Evolutionary conservation across 768 basidiomycete genomes (phyloP).

Genomic region (Leccinum imitatum): DNA sequence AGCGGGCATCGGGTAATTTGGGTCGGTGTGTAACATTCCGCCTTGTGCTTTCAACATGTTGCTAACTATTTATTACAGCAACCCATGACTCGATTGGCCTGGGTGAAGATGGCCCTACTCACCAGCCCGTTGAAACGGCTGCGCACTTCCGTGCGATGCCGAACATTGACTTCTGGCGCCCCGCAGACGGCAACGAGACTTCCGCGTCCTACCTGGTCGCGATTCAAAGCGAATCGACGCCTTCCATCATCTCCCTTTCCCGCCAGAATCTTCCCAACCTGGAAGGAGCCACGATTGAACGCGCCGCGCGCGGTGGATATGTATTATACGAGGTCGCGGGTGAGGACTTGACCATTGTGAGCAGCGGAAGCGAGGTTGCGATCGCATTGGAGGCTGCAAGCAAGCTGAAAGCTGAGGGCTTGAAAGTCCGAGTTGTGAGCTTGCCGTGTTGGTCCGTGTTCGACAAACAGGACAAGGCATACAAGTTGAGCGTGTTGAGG

Average conservation of each 20-base stretch:
- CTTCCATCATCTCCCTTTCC: conserved; percentile 80
- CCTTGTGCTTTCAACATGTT: not conserved
- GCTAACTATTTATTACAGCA: conserved; percentile 41
- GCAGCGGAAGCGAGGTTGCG: conserved; percentile 84
- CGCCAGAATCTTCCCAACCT: conserved; percentile 94
- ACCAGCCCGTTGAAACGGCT: conserved; percentile 91
- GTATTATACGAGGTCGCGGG: conserved; percentile 74
- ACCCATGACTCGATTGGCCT: conserved; percentile 95
- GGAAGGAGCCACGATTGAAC: conserved; percentile 82
- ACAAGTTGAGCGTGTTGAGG: conserved; percentile 81
- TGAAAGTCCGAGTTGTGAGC: conserved; percentile 82
- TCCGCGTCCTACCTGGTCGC: conserved; percentile 87
- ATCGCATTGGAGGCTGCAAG: conserved; percentile 87
- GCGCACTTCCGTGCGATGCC: conserved; percentile 86
- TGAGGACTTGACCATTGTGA: conserved; percentile 88
- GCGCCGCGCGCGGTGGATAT: conserved; percentile 83
- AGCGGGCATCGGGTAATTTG: conserved; percentile 90
- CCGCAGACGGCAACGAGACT: conserved; percentile 96
- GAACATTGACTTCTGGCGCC: conserved; percentile 91
- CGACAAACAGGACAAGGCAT: conserved; percentile 76
- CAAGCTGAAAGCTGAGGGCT: conserved; percentile 71
- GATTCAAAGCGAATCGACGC: conserved; percentile 70
- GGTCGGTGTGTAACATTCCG: conserved; percentile 61
- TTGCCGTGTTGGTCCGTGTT: conserved; percentile 90
- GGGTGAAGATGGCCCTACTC: conserved; percentile 94